A percentile compares a stretch with the other conserved stretches of the same genome.
These are phyloP conservation scores for Schizophyllum amplum DNA, from an alignment of 1,284 basidiomycete genomes.

Conservation along the genomic window DNA sequence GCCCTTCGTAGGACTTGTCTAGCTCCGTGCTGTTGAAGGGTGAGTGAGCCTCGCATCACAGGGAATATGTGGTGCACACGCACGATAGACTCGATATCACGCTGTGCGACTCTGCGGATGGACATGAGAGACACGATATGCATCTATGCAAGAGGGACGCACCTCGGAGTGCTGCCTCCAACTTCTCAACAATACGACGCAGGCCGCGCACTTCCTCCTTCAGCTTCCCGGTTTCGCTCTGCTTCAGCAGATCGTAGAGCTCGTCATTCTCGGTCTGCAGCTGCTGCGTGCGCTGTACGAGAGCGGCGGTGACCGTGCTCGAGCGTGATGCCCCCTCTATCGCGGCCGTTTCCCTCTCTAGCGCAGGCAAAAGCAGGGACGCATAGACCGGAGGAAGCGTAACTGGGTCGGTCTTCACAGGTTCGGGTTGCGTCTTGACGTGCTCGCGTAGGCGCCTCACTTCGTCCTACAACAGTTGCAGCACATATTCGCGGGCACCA, in stretches of 20 bases:
- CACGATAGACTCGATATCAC: conserved; percentile 65
- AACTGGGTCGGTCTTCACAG: conserved; percentile 49
- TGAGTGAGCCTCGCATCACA: neutral
- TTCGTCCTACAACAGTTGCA: conserved; percentile 43
- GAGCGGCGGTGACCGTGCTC: conserved; percentile 56
- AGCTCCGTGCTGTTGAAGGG: conserved; percentile 44
- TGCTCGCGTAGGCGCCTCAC: conserved; percentile 56
- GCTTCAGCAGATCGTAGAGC: conserved; percentile 61
- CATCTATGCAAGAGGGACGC: conserved; percentile 14
- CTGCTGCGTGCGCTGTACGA: conserved; percentile 59
- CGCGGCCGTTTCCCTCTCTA: conserved; percentile 31
- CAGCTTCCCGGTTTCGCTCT: conserved; percentile 61
- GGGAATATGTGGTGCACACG: conserved; percentile 21
- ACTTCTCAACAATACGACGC: conserved; percentile 51
- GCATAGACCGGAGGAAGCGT: conserved; percentile 62
- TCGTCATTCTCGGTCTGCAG: conserved; percentile 81
- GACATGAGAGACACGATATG: too few species aligned
- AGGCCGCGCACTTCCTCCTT: conserved; percentile 73
- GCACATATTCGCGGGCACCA: neutral
- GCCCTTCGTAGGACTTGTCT: conserved; percentile 60
- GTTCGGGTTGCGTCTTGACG: conserved; percentile 47
- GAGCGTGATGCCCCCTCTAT: conserved; percentile 30
- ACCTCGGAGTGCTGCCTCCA: conserved; percentile 72
- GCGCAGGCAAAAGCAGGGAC: conserved; percentile 57
- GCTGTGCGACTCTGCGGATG: conserved; percentile 58